These are phyloP conservation scores for Diaporthe sp. DNA, from an alignment of 2,329 filamentous ascomycete species.

Conservation along the genomic window DNA sequence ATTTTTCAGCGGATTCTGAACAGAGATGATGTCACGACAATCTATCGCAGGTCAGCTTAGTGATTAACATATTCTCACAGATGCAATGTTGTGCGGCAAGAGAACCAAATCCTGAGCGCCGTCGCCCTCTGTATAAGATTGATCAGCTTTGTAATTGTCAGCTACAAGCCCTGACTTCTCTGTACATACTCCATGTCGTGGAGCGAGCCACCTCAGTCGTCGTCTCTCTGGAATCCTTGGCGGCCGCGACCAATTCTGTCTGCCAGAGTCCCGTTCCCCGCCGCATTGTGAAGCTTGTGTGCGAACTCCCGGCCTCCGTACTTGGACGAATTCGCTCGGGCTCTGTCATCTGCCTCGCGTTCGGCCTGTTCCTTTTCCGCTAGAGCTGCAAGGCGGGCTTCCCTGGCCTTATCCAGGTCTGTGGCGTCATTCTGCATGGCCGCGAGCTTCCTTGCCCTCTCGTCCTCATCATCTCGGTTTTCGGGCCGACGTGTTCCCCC, in stretches of 20 bases:
- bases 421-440: conserved; percentile 80
- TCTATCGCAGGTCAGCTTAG: not conserved
- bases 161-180: not conserved
- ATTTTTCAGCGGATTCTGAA: not conserved
- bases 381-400: conserved; percentile 74
- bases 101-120: not conserved
- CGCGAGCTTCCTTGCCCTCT: conserved; percentile 75
- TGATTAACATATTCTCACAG: not conserved
- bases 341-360: conserved; percentile 75
- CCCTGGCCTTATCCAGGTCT: conserved; percentile 78
- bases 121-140: not conserved
- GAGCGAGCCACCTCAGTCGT: conserved; percentile 49
- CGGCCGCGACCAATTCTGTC: conserved; percentile 64
- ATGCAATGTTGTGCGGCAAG: not conserved
- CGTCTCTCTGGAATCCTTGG: conserved; percentile 60
- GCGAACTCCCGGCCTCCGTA: conserved; percentile 75
- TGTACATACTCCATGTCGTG: conserved; percentile 6
- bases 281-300: conserved; percentile 72
- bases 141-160: conserved; percentile 19
- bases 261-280: conserved; percentile 63
- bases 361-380: conserved; percentile 74
- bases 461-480: conserved; percentile 58
- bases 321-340: conserved; percentile 69
- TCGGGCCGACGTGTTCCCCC: conserved; percentile 35
- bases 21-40: not conserved